Conservation (phyloP, 148 eudicot genomes). For the Persicaria tinctoria region DNA sequence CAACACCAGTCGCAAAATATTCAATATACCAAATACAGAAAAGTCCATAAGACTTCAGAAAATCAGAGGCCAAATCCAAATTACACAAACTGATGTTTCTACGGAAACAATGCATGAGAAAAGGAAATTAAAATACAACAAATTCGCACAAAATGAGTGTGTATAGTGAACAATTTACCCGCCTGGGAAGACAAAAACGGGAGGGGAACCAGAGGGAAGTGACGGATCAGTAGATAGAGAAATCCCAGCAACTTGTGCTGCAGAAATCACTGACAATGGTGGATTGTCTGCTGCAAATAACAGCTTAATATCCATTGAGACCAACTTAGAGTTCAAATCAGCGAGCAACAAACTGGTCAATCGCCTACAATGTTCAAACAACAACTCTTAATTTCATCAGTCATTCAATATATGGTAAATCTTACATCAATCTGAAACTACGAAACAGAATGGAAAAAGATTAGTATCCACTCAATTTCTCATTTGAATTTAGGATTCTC, state of each 20-base stretch:
- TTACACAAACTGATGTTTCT: neutral
- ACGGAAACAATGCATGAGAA: neutral
- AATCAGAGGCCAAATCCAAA: neutral
- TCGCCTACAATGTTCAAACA: no score
- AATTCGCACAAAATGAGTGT: neutral
- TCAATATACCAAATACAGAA: neutral
- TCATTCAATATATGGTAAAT: no score
- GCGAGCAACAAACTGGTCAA: no score
- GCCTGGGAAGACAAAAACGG: conserved; percentile 34
- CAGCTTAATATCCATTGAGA: conserved; percentile 46
- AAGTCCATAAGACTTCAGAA: neutral
- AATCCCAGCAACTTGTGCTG: conserved; percentile 46
- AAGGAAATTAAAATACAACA: neutral
- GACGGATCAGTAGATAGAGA: conserved; percentile 31
- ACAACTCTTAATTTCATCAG: no score
- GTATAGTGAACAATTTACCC: conserved; percentile 31
- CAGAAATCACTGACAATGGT: conserved; percentile 54
- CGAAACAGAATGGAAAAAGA: no score
- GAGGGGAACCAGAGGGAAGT: conserved; percentile 52
- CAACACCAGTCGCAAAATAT: neutral
- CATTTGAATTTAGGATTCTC: no score
- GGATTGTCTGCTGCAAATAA: conserved; percentile 52
- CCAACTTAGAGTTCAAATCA: neutral
- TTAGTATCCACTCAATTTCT: no score
- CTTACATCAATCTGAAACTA: no score